Evolutionary conservation across 2,329 filamentous ascomycete genomes (phyloP).

Genomic region (Curvularia lunata): DNA sequence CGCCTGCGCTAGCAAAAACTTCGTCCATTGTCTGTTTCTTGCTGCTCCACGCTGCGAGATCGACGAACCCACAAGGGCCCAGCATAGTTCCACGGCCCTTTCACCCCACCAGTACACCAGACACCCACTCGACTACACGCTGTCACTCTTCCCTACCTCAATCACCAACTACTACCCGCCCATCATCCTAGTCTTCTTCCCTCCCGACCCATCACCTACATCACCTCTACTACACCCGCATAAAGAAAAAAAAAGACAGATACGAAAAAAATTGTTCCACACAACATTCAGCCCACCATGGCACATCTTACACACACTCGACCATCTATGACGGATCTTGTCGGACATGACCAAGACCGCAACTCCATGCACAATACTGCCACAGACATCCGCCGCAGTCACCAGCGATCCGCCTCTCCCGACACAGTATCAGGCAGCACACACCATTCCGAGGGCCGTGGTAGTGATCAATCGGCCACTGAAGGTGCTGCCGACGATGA

Average conservation of each 20-base stretch:
- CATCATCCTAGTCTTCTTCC: conserved; percentile 1
- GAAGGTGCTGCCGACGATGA: conserved; percentile 44
- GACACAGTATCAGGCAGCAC: conserved; percentile 29
- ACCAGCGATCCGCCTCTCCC: conserved; percentile 28
- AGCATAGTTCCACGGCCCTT: conserved; percentile 47
- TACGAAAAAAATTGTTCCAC: not conserved
- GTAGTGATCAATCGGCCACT: conserved; percentile 34
- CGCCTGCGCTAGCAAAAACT: conserved; percentile 38
- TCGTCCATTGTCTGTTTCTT: conserved; percentile 42
- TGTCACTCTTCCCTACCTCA: conserved; percentile 22
- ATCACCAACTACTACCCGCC: conserved; percentile 8
- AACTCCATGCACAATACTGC: conserved; percentile 36
- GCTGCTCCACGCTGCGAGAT: conserved; percentile 39
- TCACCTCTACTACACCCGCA: conserved; percentile 1
- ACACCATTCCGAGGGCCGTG: conserved; percentile 32
- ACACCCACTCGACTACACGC: conserved; percentile 34
- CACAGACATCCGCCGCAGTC: conserved; percentile 28
- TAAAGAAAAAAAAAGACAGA: not conserved
- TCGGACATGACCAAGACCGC: conserved; percentile 42
- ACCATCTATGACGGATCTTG: conserved; percentile 36
- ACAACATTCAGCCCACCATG: conserved; percentile 28
- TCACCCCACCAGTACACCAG: conserved; percentile 41
- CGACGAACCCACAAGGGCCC: conserved; percentile 43
- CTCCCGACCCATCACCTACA: conserved; percentile 4
- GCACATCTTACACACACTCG: conserved; percentile 34